Evolutionary conservation across 352 stramenopile genomes (phyloP), one percentile per base, ranked within the genome.

Genomic region (Phytophthora sp.): DNA sequence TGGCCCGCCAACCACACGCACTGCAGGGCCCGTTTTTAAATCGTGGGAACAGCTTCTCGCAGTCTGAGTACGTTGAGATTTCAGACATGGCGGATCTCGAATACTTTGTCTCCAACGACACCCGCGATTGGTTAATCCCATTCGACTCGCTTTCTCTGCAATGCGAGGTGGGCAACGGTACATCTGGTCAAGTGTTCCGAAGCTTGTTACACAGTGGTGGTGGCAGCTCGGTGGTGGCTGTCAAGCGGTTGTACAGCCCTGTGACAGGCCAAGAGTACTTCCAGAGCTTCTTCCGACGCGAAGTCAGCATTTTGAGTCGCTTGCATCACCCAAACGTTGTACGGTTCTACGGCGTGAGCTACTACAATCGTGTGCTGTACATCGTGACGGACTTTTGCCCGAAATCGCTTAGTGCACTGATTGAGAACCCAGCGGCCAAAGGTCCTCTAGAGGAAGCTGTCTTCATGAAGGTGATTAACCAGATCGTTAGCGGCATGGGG

Each of bases 301-400:
- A 97, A 74, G 89, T 94, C 6, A 90, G 86, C 52, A 93, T 96
- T 52, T 51, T 97, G 53, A 94, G 88, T 55, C 82, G 88, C 4
- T 62, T 97, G 27, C 89, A 97, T 62, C 89, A 97, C 44, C 89
- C 89, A 15, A 91, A 97, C 35, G 88, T 97, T 27, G 89, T 97
- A 23, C 86, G 86, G 6, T 97, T 97, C 57, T 97, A 96, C 57
- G 89, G 89, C 36, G 88, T 97, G 46, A 95, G 88, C 57, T 95
- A 96, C 70, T 94, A 96, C 80, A 95, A 91, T 56, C 86, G 89
- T 18, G 86, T 96, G 46, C 64, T 96, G 54, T 97, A 96, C 70
- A 96, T 97, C 31, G 86, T 97, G 59, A 97, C 89, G 21, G 89
- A 97, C 47, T 97, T 94, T 77, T 96, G 89, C 52, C 87, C 84